Evolutionary conservation across 768 basidiomycete species (phyloP), one percentile per base, ranked within the genome.

Genomic region (Glaciozyma antarctica): DNA sequence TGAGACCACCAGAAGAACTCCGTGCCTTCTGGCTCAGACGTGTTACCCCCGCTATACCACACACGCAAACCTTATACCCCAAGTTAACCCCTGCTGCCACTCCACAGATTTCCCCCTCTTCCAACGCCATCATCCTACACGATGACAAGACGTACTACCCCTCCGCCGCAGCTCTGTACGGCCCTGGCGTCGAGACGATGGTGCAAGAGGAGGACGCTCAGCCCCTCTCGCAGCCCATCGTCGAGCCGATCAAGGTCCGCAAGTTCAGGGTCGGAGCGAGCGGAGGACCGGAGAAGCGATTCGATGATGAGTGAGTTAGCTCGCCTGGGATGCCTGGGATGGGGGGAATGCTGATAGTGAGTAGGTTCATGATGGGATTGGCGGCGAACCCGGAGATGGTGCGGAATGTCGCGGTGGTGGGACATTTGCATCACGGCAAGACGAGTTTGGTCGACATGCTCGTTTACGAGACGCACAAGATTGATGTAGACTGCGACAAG

Each of bases 141-240:
- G 95, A 98, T 76, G 88, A 99, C 78, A 99, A 99, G 77, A 88
- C 91, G 77, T 98, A 99, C 77, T 99, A 99, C 76, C 89, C 91
- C 19, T 87, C 88, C 19, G 94, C 95, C 1, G 81, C 81, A 62
- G 91, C 97, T 22, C 84, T 93, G 2, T 99, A 99, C 76, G 95
- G 95, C 3, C 80, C 84, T 47, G 95, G 86, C 64, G 95, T 99
- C 38, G 94, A 98, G 78, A 88, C 95, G 1, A 78, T 98, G 71
- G 95, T 99, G 3, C 95, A 98, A 75, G 95, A 99, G 77, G 95
- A 99, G 78, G 95, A 99, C 75, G 85, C 89, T 5, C 95, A 99
- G 76, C 91, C 91, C 19, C 82, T 99, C 24, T 82, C 90, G 3
- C 90, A 98, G 73, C 95, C 95, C 24, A 93, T 99, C 66, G 81